phyloP scores from a whole-genome alignment of 192 early-diverging fungal genomes.

The Rhizophagus clarus region DNA sequence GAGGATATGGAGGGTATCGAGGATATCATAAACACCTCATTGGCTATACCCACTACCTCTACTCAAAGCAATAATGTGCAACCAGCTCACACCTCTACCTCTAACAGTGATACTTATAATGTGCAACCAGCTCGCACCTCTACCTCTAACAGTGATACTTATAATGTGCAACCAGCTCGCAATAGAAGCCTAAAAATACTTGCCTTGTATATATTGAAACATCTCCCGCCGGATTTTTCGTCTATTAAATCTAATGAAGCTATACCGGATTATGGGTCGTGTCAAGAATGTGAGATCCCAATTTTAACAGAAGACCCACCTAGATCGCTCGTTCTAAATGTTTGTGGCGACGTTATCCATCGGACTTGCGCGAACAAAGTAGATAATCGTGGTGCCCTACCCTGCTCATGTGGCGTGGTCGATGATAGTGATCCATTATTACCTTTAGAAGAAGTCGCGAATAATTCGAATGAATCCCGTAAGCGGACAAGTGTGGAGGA shows the following conservation, averaged over 20 bases:
- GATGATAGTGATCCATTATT: not conserved
- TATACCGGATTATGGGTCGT: not conserved
- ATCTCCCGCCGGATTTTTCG: not conserved
- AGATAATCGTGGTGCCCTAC: too few relatives aligned
- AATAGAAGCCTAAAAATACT: not conserved
- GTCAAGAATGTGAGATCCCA: not conserved
- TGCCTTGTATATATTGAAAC: not conserved
- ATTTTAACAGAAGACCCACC: not conserved
- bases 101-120: not conserved
- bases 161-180: not conserved
- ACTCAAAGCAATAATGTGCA: not conserved
- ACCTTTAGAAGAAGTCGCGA: too few relatives aligned
- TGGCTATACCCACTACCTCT: too few relatives aligned
- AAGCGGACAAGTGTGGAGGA: too few relatives aligned
- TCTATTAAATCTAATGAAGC: not conserved
- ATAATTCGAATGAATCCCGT: too few relatives aligned
- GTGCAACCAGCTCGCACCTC: not conserved
- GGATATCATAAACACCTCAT: too few relatives aligned
- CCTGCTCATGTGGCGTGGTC: not conserved
- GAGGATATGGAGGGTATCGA: too few relatives aligned
- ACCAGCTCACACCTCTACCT: too few relatives aligned
- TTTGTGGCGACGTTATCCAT: not conserved
- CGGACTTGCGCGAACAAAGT: too few relatives aligned
- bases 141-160: not conserved
- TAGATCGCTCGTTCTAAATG: not conserved